phyloP scores from a whole-genome alignment of 352 stramenopile genomes.

The Phytophthora sojae region DNA sequence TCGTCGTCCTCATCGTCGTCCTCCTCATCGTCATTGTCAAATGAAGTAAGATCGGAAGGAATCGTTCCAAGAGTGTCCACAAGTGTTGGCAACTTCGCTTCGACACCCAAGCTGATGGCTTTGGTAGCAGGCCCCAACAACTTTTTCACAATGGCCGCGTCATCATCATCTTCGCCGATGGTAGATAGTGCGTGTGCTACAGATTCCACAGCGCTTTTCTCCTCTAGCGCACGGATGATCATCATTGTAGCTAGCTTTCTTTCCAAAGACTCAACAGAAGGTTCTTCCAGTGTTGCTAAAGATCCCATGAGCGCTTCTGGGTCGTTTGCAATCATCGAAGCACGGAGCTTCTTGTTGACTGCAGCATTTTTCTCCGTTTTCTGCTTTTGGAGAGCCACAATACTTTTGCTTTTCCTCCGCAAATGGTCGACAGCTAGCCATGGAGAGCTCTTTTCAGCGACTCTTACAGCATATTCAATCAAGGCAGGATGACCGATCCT shows the following conservation, averaged over 20 bases:
- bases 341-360: conserved; percentile 62
- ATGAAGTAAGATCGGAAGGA: conserved; percentile 18
- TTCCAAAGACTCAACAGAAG: conserved; percentile 71
- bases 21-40: conserved; percentile 27
- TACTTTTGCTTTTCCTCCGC: conserved; percentile 45
- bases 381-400: conserved; percentile 42
- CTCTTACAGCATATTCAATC: conserved; percentile 69
- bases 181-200: conserved; percentile 49
- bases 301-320: conserved; percentile 74
- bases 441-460: conserved; percentile 70
- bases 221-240: conserved; percentile 80
- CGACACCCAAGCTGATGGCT: conserved; percentile 63
- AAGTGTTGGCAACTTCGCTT: conserved; percentile 58
- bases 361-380: conserved; percentile 49
- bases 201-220: conserved; percentile 70
- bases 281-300: conserved; percentile 70
- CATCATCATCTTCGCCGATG: conserved; percentile 36
- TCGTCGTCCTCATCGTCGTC: conserved; percentile 26
- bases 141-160: conserved; percentile 29
- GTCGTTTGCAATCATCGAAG: conserved; percentile 71
- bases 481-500: conserved; percentile 63
- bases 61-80: conserved; percentile 36
- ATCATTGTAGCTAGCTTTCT: conserved; percentile 84
- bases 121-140: conserved; percentile 55
- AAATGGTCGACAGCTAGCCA: conserved; percentile 64